Evolutionary conservation across 2,329 filamentous ascomycete genomes (phyloP).

Genomic region (Pseudocercospora pini-densiflorae): DNA sequence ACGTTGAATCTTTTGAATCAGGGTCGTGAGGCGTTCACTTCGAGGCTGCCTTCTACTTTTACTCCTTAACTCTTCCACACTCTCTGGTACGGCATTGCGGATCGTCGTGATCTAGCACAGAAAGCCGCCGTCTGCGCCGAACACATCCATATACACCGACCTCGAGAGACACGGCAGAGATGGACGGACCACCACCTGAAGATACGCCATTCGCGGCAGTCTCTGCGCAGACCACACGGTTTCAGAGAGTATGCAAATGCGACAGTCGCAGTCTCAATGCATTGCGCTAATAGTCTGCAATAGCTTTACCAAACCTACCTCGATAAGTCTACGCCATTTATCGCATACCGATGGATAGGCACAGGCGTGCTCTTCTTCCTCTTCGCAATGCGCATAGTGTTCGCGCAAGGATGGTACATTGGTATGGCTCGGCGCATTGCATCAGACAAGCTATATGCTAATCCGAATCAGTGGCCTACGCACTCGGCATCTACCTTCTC

Average conservation of each 20-base stretch:
- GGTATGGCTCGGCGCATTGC: conserved; percentile 58
- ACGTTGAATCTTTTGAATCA: conserved; percentile 2
- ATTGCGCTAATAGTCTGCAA: conserved; percentile 5
- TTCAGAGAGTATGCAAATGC: conserved; percentile 65
- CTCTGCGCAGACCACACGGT: conserved; percentile 77
- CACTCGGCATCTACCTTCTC: conserved; percentile 96
- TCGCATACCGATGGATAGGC: conserved; percentile 86
- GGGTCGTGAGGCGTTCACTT: conserved; percentile 1
- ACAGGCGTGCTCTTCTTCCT: conserved; percentile 75
- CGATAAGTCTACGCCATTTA: conserved; percentile 89
- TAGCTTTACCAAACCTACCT: conserved; percentile 94
- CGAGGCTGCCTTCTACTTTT: not conserved
- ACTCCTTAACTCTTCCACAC: not conserved
- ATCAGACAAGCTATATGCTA: not conserved
- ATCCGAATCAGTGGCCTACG: conserved; percentile 77
- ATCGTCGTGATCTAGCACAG: not conserved
- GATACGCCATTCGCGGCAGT: conserved; percentile 94
- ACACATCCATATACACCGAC: not conserved
- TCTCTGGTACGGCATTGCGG: not conserved
- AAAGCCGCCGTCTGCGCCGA: not conserved
- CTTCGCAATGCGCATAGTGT: conserved; percentile 87
- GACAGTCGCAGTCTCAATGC: not conserved
- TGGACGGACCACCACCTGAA: conserved; percentile 82
- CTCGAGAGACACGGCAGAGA: conserved; percentile 44
- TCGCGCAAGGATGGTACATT: conserved; percentile 99